phyloP scores from a whole-genome alignment of 1,284 basidiomycete genomes.

The Cryptococcus sp. region DNA sequence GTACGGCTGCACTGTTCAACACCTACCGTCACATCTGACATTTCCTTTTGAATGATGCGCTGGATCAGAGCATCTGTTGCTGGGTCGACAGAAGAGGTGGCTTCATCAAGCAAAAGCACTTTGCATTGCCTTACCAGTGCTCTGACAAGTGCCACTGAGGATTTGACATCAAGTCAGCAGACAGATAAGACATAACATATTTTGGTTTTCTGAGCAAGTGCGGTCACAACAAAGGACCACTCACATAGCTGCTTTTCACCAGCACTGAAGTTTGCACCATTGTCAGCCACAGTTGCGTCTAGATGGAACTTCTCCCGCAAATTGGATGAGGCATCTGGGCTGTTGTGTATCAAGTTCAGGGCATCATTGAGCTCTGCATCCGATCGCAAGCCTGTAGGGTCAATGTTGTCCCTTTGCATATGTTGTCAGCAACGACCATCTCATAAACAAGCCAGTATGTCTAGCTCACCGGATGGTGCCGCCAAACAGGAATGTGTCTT shows the following conservation, averaged over 20 bases:
- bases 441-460: constrained; percentile 58
- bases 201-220: constrained; percentile 30
- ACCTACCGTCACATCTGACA: constrained; percentile 53
- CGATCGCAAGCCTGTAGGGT: constrained; percentile 59
- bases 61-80: constrained; percentile 76
- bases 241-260: constrained; percentile 52
- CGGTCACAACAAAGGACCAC: constrained; percentile 1
- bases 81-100: constrained; percentile 65
- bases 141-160: constrained; percentile 63
- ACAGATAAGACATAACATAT: constrained; percentile 59
- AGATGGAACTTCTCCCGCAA: constrained; percentile 62
- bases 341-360: constrained; percentile 56
- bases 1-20: neutral
- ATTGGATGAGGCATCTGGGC: neutral
- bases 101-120: constrained; percentile 64
- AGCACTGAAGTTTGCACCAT: constrained; percentile 56
- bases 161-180: constrained; percentile 21
- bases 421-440: constrained; percentile 46
- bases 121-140: constrained; percentile 69
- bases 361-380: constrained; percentile 60
- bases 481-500: constrained; percentile 45
- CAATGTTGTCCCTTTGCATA: constrained; percentile 25
- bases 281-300: constrained; percentile 50
- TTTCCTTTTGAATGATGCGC: constrained; percentile 70
- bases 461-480: constrained; percentile 44